Evolutionary conservation across 2,329 filamentous ascomycete genomes (phyloP), one percentile per base, ranked within the genome.

Genomic region (Triangularia setosa): DNA sequence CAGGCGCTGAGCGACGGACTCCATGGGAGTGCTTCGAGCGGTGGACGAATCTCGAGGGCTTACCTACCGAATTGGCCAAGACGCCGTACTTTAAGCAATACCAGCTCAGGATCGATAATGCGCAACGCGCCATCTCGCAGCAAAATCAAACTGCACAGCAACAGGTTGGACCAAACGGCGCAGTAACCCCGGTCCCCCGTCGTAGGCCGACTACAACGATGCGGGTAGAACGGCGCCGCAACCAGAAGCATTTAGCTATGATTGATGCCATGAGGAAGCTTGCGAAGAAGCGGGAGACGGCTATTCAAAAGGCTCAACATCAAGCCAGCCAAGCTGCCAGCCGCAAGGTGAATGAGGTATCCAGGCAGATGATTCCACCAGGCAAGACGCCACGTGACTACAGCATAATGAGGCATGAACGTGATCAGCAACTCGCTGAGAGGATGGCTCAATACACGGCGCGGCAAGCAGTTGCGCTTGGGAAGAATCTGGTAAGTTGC

Each of bases 21-120:
- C 93, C 94, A 0, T 99, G 95, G 95, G 95, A 99, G 78, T 99
- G 95, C 74, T 99, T 99, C 72, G 95, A 99, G 77, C 87, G 95
- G 53, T 99, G 94, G 94, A 90, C 97, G 62, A 89, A 91, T 70
- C 80, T 98, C 12, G 95, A 98, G 78, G 93, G 93, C 1, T 81
- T 97, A 40, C 94, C 95, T 4, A 87, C 90, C 11, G 95, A 99
- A 69, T 96, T 98, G 90, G 89, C 90, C 18, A 97, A 97, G 79
- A 97, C 92, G 0, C 90, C 93, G 54, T 99, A 98, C 75, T 99
- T 98, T 82, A 92, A 93, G 72, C 78, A 84, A 1, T 89, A 88
- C 73, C 87, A 85, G 68, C 79, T 78, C 9, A 79, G 87, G 27
- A 87, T 89, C 27, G 85, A 88, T 12, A 60, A 60, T 21, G 58